These are phyloP conservation scores for Tetrahymena malaccensis DNA, from an alignment of 73 alveolate genomes.

Conservation along the genomic window DNA sequence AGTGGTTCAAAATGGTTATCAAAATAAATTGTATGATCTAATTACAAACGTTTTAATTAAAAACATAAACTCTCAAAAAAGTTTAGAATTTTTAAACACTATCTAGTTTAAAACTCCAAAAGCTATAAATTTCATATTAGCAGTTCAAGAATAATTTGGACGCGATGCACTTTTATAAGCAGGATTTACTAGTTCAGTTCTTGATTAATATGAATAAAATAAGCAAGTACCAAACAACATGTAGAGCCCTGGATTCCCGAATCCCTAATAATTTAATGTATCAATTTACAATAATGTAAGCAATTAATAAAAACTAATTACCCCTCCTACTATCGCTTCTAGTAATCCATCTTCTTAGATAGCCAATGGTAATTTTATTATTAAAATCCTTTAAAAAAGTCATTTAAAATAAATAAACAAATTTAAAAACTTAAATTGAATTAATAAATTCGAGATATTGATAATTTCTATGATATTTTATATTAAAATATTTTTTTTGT, in stretches of 20 bases:
- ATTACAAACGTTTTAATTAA: not conserved
- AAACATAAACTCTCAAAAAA: not conserved
- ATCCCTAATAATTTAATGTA: not conserved
- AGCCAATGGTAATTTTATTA: not conserved
- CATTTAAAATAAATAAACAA: no score
- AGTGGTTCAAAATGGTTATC: not conserved
- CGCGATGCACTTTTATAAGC: not conserved
- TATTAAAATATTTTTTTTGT: not conserved
- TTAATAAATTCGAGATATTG: no score
- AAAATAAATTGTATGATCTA: not conserved
- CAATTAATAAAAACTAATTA: not conserved
- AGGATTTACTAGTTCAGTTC: not conserved
- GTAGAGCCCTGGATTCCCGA: not conserved
- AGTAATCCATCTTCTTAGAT: not conserved
- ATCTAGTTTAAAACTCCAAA: not conserved
- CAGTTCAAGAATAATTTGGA: not conserved
- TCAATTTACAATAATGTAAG: not conserved
- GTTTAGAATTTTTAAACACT: not conserved
- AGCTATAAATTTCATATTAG: not conserved
- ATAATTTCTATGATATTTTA: no score
- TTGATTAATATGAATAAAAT: not conserved
- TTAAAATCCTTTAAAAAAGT: no score
- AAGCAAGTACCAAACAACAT: not conserved
- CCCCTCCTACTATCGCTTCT: not conserved
- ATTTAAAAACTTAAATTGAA: no score